These are phyloP conservation scores for Ceratocystis colombiana DNA, from an alignment of 2,329 filamentous ascomycete genomes.

Conservation along the genomic window DNA sequence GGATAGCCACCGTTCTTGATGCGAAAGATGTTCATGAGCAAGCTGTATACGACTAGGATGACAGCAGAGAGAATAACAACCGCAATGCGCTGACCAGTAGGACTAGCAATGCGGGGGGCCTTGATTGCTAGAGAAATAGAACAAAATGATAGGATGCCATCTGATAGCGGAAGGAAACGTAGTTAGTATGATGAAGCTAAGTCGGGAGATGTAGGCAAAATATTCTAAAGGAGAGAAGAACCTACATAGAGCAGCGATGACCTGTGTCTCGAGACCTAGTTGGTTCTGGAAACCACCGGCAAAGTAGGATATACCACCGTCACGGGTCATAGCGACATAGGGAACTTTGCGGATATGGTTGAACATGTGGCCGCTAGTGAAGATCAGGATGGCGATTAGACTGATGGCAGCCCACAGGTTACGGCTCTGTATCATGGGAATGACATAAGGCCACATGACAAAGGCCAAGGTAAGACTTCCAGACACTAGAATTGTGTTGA, in stretches of 20 bases:
- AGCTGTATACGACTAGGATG: constrained; percentile 79
- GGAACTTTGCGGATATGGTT: constrained; percentile 96
- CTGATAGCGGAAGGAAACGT: constrained; percentile 40
- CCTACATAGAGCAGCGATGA: constrained; percentile 87
- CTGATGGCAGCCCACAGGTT: constrained; percentile 90
- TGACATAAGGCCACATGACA: constrained; percentile 65
- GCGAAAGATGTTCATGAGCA: constrained; percentile 86
- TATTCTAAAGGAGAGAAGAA: constrained; percentile 28
- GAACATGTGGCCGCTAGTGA: constrained; percentile 98
- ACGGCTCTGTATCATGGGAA: constrained; percentile 76
- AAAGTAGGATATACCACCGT: constrained; percentile 81
- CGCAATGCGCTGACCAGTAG: constrained; percentile 66
- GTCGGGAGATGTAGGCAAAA: neutral
- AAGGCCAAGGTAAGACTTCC: constrained; percentile 58
- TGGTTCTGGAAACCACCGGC: constrained; percentile 88
- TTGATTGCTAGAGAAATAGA: constrained; percentile 86
- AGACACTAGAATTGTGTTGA: constrained; percentile 56
- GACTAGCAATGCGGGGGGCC: constrained; percentile 75
- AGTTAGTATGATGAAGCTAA: constrained; percentile 3
- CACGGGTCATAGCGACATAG: constrained; percentile 76
- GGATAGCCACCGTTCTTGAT: constrained; percentile 92
- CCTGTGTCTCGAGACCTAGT: constrained; percentile 88
- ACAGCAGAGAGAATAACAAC: constrained; percentile 70
- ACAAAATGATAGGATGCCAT: constrained; percentile 72
- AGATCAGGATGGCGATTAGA: constrained; percentile 79